These are phyloP conservation scores for Perkinsus chesapeaki DNA, from an alignment of 169 alveolate genomes.

Conservation along the genomic window DNA sequence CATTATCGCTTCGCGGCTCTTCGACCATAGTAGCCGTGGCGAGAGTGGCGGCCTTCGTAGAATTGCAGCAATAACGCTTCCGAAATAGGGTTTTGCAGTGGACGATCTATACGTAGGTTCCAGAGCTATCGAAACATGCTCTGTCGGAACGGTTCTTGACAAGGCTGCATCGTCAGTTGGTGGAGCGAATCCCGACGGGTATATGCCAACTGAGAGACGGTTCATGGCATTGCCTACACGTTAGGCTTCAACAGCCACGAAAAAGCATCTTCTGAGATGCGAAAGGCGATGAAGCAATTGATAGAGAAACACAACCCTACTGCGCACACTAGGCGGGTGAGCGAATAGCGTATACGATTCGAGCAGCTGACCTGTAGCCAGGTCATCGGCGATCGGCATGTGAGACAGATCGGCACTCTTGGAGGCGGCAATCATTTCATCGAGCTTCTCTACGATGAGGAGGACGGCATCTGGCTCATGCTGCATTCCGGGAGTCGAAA, in stretches of 20 bases:
- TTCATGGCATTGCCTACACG: neutral
- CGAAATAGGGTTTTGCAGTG: no score
- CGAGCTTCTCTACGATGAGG: constrained; percentile 46
- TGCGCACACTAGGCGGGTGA: constrained; percentile 9
- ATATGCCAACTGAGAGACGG: neutral
- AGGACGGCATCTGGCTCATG: constrained; percentile 47
- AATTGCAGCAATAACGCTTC: no score
- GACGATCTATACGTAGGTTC: neutral
- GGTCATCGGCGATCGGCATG: constrained; percentile 30
- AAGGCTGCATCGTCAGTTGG: neutral
- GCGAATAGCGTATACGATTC: neutral
- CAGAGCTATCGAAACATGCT: neutral
- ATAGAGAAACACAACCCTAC: constrained; percentile 18
- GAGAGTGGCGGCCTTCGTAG: no score
- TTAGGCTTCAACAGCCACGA: constrained; percentile 36
- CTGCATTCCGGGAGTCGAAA: constrained; percentile 57
- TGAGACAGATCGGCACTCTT: constrained; percentile 49
- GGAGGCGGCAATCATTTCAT: constrained; percentile 63
- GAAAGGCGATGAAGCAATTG: constrained; percentile 17
- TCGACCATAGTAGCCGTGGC: no score
- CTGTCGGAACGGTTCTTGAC: neutral
- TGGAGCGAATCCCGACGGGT: neutral
- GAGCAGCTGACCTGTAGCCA: neutral
- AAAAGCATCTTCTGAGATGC: constrained; percentile 22
- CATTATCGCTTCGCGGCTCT: no score